Base-by-base conservation (phyloP, 179 eudicot species). In the Camellia oleifera region DNA sequence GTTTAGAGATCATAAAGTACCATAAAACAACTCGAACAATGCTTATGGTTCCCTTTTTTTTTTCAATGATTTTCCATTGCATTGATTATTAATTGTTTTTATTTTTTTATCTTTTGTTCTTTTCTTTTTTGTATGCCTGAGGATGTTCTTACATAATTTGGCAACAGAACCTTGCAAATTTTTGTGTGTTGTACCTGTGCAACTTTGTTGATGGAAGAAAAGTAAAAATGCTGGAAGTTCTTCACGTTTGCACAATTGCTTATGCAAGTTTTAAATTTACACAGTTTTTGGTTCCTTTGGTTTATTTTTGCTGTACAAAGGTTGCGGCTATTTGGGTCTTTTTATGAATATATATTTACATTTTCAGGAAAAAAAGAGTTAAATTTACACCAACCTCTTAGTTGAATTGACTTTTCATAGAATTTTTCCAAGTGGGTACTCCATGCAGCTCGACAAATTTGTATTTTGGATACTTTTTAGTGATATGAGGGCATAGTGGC, bases 141-240 rank as follows among this genome's bases (percentile, higher is more conserved):
- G 66, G 14, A 54, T 79, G 54, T 79, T 42, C 74, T 75, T 52
- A 81, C 50, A 61, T 68, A 71, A 26, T 66, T 77, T 68, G 60
- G 77, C 58, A 66, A 81, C 84, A 92, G 97, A 83, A 68, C 26
- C 84, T 87, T 81, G 89, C 93, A 82, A 93, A 91, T 76, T 73
- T 80, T 78, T 94, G 92, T 17, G 88, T 91, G 54, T 70, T 84
- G 69, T 90, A 88, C 83, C 86, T 92, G 79, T 79, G 83, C 78
- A 79, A 85, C 68, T 73, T 85, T 81, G 91, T 81, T 72, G 87
- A 86, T 73, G 94, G 90, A 72, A 86, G 80, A 76, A 79, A 79
- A 74, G 40, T 63, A 50, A 84, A 78, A 82, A 82, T 69, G 75
- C 89, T 89, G 42, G 85, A 68, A 54, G 71, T 80, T 77, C 72